Evolutionary conservation across 306 rosid genomes (phyloP).

Genomic region (Vigna reflexopilosa): DNA sequence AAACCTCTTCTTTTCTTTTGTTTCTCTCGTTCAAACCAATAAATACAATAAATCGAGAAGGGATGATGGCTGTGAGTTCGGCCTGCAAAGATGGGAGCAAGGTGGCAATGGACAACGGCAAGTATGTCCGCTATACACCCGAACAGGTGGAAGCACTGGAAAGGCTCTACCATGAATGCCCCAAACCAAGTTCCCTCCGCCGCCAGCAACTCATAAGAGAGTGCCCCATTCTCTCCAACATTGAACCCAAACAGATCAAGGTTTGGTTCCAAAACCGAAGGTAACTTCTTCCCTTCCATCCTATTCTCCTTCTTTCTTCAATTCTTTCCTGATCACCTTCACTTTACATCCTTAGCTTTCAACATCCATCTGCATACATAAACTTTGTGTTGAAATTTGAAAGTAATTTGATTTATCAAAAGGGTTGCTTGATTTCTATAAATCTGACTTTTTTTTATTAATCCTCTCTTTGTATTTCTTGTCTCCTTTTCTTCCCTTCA

Average conservation of each 20-base stretch:
- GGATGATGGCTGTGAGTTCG: conserved; percentile 85
- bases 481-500: not conserved
- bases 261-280: conserved; percentile 99
- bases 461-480: too few relatives aligned
- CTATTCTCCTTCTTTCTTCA: not conserved
- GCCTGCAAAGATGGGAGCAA: conserved; percentile 71
- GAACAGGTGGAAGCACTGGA: conserved; percentile 98
- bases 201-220: conserved; percentile 97
- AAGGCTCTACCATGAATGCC: conserved; percentile 94
- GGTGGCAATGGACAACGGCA: conserved; percentile 87
- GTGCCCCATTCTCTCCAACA: conserved; percentile 94
- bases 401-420: not conserved
- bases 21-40: not conserved
- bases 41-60: conserved; percentile 34
- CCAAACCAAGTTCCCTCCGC: conserved; percentile 94
- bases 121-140: conserved; percentile 94
- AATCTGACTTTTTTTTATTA: not conserved
- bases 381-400: not conserved
- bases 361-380: not conserved
- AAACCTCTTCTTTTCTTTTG: not conserved
- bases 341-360: not conserved
- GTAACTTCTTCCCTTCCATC: conserved; percentile 32
- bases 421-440: conserved; percentile 2
- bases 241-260: conserved; percentile 98
- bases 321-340: not conserved